Evolutionary conservation across 768 basidiomycete genomes (phyloP).

Genomic region (Boletus pseudopeckii): DNA sequence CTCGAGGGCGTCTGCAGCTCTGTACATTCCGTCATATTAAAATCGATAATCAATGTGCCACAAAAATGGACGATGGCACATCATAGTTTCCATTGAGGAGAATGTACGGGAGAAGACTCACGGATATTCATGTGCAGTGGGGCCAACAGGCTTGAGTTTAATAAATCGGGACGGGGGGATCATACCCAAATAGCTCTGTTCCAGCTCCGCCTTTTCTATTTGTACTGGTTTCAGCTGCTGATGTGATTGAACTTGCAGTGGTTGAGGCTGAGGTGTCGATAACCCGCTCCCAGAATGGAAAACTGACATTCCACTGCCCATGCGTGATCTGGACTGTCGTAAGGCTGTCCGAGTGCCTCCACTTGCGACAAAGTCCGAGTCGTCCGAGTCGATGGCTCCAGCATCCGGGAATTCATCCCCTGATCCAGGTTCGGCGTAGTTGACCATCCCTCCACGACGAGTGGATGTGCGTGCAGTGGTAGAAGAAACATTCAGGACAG

Average conservation of each 20-base stretch:
- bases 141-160: constrained; percentile 50
- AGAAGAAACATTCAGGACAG: constrained; percentile 51
- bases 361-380: constrained; percentile 75
- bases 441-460: constrained; percentile 68
- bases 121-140: constrained; percentile 71
- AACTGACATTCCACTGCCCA: constrained; percentile 48
- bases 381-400: constrained; percentile 79
- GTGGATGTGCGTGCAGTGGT: constrained; percentile 45
- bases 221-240: constrained; percentile 20
- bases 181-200: constrained; percentile 88
- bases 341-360: constrained; percentile 59
- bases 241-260: constrained; percentile 15
- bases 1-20: constrained; percentile 62
- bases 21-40: constrained; percentile 32
- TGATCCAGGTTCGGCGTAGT: constrained; percentile 84
- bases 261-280: constrained; percentile 33
- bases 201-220: constrained; percentile 57
- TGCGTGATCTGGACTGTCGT: constrained; percentile 42
- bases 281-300: constrained; percentile 52
- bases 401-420: constrained; percentile 80
- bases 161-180: constrained; percentile 81
- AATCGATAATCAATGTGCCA: constrained; percentile 12
- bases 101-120: constrained; percentile 42
- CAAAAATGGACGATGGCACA: constrained; percentile 16
- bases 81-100: constrained; percentile 3